Percentiles rank a stretch among this genome's conserved stretches.
These are phyloP conservation scores for Nakaseomyces nivariensis DNA, from an alignment of 1,139 yeast genomes.

Conservation along the genomic window DNA sequence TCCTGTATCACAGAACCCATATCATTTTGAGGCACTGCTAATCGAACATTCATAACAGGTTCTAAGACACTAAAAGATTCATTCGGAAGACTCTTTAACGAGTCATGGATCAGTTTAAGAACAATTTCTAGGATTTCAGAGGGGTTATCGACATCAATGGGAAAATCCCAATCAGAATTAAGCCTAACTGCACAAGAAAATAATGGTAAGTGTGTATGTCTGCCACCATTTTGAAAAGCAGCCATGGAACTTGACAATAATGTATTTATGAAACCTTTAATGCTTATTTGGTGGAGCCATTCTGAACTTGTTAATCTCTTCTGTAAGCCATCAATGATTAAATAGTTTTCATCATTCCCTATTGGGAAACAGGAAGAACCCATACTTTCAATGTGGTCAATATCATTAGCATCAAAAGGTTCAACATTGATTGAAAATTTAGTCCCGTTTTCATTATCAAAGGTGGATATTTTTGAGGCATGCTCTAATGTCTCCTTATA, in stretches of 20 bases:
- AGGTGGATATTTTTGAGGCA: constrained; percentile 15
- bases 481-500: constrained; percentile 61
- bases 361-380: constrained; percentile 32
- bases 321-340: constrained; percentile 21
- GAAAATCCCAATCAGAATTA: constrained; percentile 22
- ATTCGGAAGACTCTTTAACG: constrained; percentile 7
- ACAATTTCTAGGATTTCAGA: constrained; percentile 17
- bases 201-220: constrained; percentile 34
- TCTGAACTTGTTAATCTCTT: constrained; percentile 10
- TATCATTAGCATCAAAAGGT: constrained; percentile 32
- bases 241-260: constrained; percentile 55
- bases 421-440: constrained; percentile 35
- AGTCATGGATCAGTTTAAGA: constrained; percentile 13
- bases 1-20: constrained; percentile 83
- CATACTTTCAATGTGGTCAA: constrained; percentile 29
- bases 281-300: constrained; percentile 42
- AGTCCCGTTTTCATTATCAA: constrained; percentile 24
- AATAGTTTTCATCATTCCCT: constrained; percentile 32
- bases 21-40: constrained; percentile 58
- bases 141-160: constrained; percentile 20
- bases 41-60: constrained; percentile 76
- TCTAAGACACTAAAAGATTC: constrained; percentile 52
- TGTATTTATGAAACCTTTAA: constrained; percentile 44
- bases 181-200: constrained; percentile 23
- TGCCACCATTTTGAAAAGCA: constrained; percentile 73